Evolutionary conservation across 2,329 filamentous ascomycete genomes (phyloP).

Genomic region (Fusarium sp.): DNA sequence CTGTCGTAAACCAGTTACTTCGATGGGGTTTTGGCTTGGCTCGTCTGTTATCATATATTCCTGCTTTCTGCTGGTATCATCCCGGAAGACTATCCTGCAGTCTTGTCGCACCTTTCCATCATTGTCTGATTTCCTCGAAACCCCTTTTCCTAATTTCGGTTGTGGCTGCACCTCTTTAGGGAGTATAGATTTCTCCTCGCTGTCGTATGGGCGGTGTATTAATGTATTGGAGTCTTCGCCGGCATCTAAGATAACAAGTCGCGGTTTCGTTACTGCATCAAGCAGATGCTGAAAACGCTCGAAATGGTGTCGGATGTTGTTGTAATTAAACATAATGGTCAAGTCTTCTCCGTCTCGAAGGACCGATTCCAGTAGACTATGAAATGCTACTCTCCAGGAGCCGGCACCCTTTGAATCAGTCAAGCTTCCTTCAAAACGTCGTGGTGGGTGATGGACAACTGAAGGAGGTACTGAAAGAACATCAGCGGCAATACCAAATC

Average conservation of each 20-base stretch:
- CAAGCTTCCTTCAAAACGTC: slow-evolving; percentile 37
- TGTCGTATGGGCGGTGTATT: slow-evolving; percentile 42
- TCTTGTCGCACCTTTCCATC: background rate
- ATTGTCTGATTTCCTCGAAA: background rate
- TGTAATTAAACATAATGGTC: slow-evolving; percentile 66
- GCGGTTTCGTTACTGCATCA: slow-evolving; percentile 60
- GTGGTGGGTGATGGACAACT: slow-evolving; percentile 11
- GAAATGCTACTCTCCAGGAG: slow-evolving; percentile 67
- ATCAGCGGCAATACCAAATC: slow-evolving; percentile 54
- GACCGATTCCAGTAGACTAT: slow-evolving; percentile 63
- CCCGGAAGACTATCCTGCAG: background rate
- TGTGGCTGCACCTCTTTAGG: slow-evolving; percentile 1
- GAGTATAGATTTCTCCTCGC: background rate
- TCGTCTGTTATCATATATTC: background rate
- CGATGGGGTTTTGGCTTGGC: slow-evolving; percentile 34
- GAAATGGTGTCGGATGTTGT: slow-evolving; percentile 62
- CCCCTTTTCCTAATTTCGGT: background rate
- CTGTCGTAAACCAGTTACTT: slow-evolving; percentile 62
- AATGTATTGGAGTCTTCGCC: slow-evolving; percentile 61
- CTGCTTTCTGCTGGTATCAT: background rate
- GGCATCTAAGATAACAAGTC: slow-evolving; percentile 64
- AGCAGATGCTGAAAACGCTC: slow-evolving; percentile 58
- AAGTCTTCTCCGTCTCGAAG: slow-evolving; percentile 69
- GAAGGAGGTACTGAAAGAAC: slow-evolving; percentile 38
- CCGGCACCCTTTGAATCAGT: slow-evolving; percentile 39